Conservation (phyloP, 495 filamentous ascomycete species). For the Talaromyces proteolyticus region DNA sequence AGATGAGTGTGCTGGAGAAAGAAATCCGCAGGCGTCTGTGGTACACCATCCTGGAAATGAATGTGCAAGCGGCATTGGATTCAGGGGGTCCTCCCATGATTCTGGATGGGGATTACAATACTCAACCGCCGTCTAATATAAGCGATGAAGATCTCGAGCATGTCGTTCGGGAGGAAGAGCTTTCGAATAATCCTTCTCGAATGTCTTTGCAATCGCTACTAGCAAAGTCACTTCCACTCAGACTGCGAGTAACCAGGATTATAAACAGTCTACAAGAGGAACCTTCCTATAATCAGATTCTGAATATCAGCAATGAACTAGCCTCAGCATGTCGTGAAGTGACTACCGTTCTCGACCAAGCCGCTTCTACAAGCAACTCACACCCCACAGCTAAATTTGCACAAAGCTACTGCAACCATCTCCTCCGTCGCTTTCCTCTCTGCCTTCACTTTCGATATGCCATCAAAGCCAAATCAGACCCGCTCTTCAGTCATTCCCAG, state of each 20-base stretch:
- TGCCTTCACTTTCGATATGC: constrained; percentile 44
- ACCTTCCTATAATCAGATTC: constrained; percentile 37
- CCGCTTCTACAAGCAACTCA: not conserved
- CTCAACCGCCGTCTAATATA: constrained; percentile 47
- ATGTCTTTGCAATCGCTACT: constrained; percentile 41
- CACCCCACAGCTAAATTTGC: constrained; percentile 8
- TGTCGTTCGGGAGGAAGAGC: constrained; percentile 10
- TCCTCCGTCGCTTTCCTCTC: constrained; percentile 40
- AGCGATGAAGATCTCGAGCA: constrained; percentile 52
- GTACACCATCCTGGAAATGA: constrained; percentile 37
- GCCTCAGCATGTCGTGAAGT: constrained; percentile 23
- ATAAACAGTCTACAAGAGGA: constrained; percentile 41
- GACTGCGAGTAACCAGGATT: constrained; percentile 29
- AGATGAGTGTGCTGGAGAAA: constrained; percentile 26
- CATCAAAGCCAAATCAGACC: constrained; percentile 32
- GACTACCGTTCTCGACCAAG: constrained; percentile 11
- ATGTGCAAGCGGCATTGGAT: constrained; percentile 30
- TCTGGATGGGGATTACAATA: constrained; percentile 38
- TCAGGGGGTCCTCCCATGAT: constrained; percentile 36
- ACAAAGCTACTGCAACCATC: constrained; percentile 26
- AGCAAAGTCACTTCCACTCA: constrained; percentile 31
- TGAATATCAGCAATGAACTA: constrained; percentile 31
- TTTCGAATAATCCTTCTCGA: constrained; percentile 22
- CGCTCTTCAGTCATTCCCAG: constrained; percentile 41
- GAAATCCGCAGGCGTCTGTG: constrained; percentile 35